These are phyloP conservation scores for Arthroderma uncinatum DNA, from an alignment of 2,329 filamentous ascomycete species.

Conservation along the genomic window DNA sequence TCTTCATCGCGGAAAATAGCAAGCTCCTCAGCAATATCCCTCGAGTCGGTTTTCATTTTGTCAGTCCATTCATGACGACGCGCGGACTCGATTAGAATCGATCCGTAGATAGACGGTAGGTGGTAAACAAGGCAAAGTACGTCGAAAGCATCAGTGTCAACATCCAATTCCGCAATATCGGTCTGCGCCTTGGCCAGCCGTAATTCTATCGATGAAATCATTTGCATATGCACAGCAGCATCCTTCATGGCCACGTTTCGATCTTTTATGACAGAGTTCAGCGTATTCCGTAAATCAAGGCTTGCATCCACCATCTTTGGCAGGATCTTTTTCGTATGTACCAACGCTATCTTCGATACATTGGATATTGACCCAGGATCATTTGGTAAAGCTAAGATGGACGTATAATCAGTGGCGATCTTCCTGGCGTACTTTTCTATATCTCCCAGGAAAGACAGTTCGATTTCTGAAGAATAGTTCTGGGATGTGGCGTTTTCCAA, in stretches of 20 bases:
- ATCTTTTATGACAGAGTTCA: slow-evolving; percentile 45
- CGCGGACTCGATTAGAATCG: slow-evolving; percentile 74
- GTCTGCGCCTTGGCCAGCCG: slow-evolving; percentile 60
- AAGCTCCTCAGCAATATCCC: slow-evolving; percentile 83
- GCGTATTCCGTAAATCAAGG: slow-evolving; percentile 42
- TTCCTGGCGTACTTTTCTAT: slow-evolving; percentile 79
- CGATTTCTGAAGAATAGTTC: slow-evolving; percentile 29
- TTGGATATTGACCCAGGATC: slow-evolving; percentile 53
- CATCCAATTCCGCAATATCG: slow-evolving; percentile 59
- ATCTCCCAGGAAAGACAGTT: slow-evolving; percentile 66
- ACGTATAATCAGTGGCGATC: slow-evolving; percentile 74
- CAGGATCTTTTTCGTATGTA: slow-evolving; percentile 52
- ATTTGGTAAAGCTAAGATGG: slow-evolving; percentile 57
- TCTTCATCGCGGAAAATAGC: slow-evolving; percentile 88
- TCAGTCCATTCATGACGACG: slow-evolving; percentile 82
- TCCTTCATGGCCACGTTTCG: slow-evolving; percentile 58
- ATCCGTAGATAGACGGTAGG: slow-evolving; percentile 80
- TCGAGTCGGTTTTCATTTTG: slow-evolving; percentile 78
- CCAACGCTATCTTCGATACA: slow-evolving; percentile 52
- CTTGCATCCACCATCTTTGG: slow-evolving; percentile 49
- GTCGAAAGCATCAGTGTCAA: slow-evolving; percentile 72
- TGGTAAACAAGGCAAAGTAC: slow-evolving; percentile 68
- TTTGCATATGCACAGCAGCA: slow-evolving; percentile 65
- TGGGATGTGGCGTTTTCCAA: slow-evolving; percentile 22
- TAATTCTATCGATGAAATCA: slow-evolving; percentile 68